Conservation (phyloP, 2,329 filamentous ascomycete species). For the Stagonosporopsis cucurbitacearum region DNA sequence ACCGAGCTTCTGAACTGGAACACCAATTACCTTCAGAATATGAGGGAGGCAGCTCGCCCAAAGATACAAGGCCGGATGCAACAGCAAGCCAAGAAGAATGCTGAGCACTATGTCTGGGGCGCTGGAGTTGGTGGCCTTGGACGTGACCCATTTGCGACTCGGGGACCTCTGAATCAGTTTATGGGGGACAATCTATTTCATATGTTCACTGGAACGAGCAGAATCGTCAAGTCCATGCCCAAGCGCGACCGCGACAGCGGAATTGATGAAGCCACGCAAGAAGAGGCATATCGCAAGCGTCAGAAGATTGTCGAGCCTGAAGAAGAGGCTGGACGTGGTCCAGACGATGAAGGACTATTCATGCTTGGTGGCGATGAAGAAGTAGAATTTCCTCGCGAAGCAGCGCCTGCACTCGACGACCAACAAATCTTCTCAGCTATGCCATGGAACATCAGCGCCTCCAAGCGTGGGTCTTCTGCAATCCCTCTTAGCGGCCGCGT, state of each 20-base stretch:
- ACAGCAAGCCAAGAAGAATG: conserved; percentile 66
- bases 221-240: conserved; percentile 26
- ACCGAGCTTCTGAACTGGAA: conserved; percentile 64
- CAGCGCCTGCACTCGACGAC: conserved; percentile 70
- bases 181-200: conserved; percentile 62
- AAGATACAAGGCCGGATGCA: conserved; percentile 54
- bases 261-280: conserved; percentile 44
- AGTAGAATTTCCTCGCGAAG: conserved; percentile 74
- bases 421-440: conserved; percentile 69
- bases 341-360: conserved; percentile 44
- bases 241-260: conserved; percentile 47
- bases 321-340: conserved; percentile 42
- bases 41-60: conserved; percentile 56
- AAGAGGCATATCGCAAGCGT: conserved; percentile 44
- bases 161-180: conserved; percentile 62
- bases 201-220: conserved; percentile 52
- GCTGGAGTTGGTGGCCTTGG: conserved; percentile 64
- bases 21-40: conserved; percentile 65
- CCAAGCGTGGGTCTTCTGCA: conserved; percentile 58
- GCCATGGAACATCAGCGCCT: conserved; percentile 71
- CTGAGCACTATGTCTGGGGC: conserved; percentile 66
- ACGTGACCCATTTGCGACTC: conserved; percentile 32
- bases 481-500: conserved; percentile 51
- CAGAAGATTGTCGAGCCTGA: conserved; percentile 42
- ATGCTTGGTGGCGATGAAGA: conserved; percentile 53